Conservation (phyloP, 2,329 filamentous ascomycete genomes). For the Colletotrichum sp. region DNA sequence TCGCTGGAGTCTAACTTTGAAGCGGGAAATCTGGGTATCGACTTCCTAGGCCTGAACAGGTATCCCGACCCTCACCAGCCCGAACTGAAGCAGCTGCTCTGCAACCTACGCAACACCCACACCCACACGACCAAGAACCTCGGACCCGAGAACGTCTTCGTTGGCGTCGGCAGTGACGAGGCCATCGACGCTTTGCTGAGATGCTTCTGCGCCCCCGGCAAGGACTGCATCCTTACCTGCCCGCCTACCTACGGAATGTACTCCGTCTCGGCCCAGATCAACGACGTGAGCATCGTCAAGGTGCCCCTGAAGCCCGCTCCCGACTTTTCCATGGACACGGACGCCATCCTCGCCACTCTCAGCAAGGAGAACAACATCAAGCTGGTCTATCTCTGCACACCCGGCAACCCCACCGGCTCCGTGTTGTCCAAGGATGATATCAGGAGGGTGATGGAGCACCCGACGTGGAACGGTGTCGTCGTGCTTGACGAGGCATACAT, state of each 20-base stretch:
- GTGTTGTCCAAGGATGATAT: slow-evolving; percentile 80
- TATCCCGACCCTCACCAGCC: slow-evolving; percentile 97
- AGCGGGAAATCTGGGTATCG: slow-evolving; percentile 62
- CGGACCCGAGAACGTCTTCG: slow-evolving; percentile 84
- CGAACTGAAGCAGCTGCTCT: slow-evolving; percentile 85
- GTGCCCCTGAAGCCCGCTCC: slow-evolving; percentile 80
- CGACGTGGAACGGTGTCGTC: slow-evolving; percentile 93
- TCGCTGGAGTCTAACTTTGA: slow-evolving; percentile 65
- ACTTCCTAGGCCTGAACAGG: slow-evolving; percentile 84
- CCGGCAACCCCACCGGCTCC: slow-evolving; percentile 90
- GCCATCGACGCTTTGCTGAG: slow-evolving; percentile 93
- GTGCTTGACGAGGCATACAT: slow-evolving; percentile 95
- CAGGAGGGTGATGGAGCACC: slow-evolving; percentile 76
- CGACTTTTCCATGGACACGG: slow-evolving; percentile 75
- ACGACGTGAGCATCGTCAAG: slow-evolving; percentile 85
- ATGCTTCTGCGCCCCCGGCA: slow-evolving; percentile 87
- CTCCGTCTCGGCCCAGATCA: slow-evolving; percentile 89
- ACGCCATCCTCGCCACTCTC: slow-evolving; percentile 70
- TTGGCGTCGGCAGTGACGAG: slow-evolving; percentile 95
- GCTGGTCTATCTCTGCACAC: slow-evolving; percentile 90
- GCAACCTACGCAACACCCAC: slow-evolving; percentile 85
- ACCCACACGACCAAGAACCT: slow-evolving; percentile 77
- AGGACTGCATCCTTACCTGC: slow-evolving; percentile 91
- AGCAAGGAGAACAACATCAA: slow-evolving; percentile 71
- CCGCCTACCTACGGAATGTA: slow-evolving; percentile 99